Percentiles rank a stretch among this genome's conserved stretches.
Conservation (phyloP, 1,139 yeast genomes). For the Yamadazyma buinensis region DNA sequence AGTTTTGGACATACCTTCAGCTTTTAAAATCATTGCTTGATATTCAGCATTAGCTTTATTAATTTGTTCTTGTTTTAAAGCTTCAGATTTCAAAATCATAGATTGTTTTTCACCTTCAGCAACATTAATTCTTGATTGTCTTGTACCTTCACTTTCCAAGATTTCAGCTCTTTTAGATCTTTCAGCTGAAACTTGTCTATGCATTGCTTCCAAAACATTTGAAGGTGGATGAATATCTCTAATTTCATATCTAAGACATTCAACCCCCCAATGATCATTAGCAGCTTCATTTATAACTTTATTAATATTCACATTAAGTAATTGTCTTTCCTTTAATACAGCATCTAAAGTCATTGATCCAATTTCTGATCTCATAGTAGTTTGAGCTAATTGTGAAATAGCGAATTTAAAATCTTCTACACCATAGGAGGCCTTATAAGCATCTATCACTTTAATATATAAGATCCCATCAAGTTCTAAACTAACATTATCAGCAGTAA, state of each 20-base stretch:
- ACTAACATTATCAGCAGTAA: constrained; percentile 82
- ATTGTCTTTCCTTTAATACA: constrained; percentile 72
- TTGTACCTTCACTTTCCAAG: constrained; percentile 79
- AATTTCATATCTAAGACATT: constrained; percentile 81
- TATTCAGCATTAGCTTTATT: constrained; percentile 71
- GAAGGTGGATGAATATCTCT: constrained; percentile 86
- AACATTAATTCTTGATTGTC: constrained; percentile 73
- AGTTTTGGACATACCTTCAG: constrained; percentile 77
- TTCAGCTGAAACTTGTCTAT: constrained; percentile 84
- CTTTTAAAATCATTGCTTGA: constrained; percentile 60
- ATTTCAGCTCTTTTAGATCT: constrained; percentile 84
- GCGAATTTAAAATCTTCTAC: constrained; percentile 89
- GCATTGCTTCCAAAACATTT: constrained; percentile 88
- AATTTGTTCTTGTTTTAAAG: constrained; percentile 56
- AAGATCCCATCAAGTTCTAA: constrained; percentile 82
- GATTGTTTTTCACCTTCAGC: constrained; percentile 80
- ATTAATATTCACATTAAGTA: constrained; percentile 69
- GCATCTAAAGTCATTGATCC: constrained; percentile 78
- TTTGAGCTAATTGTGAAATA: constrained; percentile 80
- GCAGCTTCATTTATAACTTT: constrained; percentile 83
- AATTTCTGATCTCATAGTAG: constrained; percentile 87
- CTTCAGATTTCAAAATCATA: constrained; percentile 69
- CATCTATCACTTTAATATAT: constrained; percentile 72
- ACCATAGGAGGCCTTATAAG: constrained; percentile 84
- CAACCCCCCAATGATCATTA: constrained; percentile 75